Evolutionary conservation across 306 rosid genomes (phyloP), one percentile per base, ranked within the genome.

Genomic region (Vachellia pachyceras): DNA sequence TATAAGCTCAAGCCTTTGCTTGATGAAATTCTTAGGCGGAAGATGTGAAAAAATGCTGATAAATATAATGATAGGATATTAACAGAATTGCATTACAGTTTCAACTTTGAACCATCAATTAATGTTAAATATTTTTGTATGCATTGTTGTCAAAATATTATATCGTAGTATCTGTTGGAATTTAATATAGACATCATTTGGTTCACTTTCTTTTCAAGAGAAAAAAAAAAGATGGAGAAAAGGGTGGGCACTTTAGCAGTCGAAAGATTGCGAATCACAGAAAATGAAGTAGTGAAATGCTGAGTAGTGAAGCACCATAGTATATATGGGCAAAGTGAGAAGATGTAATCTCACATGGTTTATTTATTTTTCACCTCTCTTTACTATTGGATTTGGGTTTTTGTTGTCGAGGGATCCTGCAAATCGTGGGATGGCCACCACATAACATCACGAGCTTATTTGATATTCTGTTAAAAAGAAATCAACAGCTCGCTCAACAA

Each of bases 301-400:
- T 69, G 73, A 69, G 37, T 42, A 69, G 54, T 42, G 36, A 42
- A 22, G 73, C 73, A 69, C 73, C 73, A 41, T n/a, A n/a, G n/a
- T n/a, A n/a, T n/a, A 20, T 20, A 13, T 22, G 6, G 40, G 35
- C 10, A 22, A 23, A 69, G 74, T 22, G 44, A 72, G 39, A 6
- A 49, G 9, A 46, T 72, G 22, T 5, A 72, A 67, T 40, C 23
- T 6, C 10, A 8, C n/a, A 29, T 47, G 13, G 36, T 69, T 18
- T 25, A 14, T 1, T 57, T n/a, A n/a, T n/a, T n/a, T n/a, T 57
- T 10, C 1, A 8, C 9, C 39, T 2, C 13, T 44, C 12, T 42
- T 44, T 69, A 69, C n/a, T n/a, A n/a, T n/a, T 69, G 74, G 55
- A 22, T 44, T 42, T 69, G 74, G 55, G 22, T 23, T 69, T 69